phyloP scores from a whole-genome alignment of 305 asterid species.

The Solanum hybrid region DNA sequence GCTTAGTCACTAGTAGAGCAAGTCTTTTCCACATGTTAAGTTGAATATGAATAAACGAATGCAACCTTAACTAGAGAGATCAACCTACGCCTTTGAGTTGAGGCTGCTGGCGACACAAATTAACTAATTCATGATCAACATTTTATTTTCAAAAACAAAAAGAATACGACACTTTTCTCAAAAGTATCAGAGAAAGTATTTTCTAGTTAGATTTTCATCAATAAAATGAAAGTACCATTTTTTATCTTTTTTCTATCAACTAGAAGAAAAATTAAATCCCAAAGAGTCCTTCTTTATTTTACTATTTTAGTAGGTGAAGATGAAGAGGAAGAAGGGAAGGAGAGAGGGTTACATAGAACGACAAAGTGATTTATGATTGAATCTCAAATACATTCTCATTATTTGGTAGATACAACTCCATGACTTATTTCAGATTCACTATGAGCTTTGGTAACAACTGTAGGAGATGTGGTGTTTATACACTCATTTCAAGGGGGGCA shows the following conservation, averaged over 20 bases:
- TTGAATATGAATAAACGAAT: background rate
- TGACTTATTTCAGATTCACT: background rate
- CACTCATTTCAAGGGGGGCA: background rate
- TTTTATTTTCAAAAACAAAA: background rate
- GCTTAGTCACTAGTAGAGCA: background rate
- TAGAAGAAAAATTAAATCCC: background rate
- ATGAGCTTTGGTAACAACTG: background rate
- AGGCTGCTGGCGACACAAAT: background rate
- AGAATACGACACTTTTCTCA: background rate
- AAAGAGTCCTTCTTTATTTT: background rate
- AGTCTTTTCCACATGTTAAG: background rate
- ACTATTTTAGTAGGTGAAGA: background rate
- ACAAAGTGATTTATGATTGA: background rate
- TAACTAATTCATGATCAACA: background rate
- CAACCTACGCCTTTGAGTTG: background rate
- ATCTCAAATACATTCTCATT: background rate
- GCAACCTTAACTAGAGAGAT: background rate
- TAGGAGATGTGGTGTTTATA: background rate
- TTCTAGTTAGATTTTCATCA: background rate
- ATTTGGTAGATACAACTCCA: background rate
- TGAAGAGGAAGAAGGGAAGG: background rate
- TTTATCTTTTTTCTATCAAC: background rate
- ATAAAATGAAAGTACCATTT: background rate
- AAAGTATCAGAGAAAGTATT: background rate
- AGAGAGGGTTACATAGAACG: background rate